These are phyloP conservation scores for Gracilaria domingensis DNA, from an alignment of 23 red algal species.

Conservation along the genomic window DNA sequence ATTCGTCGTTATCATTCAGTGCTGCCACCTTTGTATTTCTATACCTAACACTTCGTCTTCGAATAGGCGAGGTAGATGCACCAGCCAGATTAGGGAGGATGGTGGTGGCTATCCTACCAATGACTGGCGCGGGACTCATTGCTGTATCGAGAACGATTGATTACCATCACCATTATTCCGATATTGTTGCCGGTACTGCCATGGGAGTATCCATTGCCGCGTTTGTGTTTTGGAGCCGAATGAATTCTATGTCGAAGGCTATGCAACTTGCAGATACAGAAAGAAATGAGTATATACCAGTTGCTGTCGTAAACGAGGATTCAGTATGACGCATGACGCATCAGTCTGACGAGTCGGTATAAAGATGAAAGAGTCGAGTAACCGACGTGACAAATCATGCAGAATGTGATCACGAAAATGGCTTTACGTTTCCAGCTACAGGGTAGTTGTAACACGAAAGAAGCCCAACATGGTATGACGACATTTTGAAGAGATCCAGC, in stretches of 20 bases:
- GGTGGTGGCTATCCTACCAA: slow-evolving; percentile 5
- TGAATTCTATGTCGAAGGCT: slow-evolving; percentile 1
- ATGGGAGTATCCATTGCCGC: slow-evolving; percentile 49
- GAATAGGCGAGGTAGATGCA: background rate
- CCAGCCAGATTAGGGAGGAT: slow-evolving; percentile 32
- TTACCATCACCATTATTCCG: slow-evolving; percentile 81
- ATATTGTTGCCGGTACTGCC: slow-evolving; percentile 67
- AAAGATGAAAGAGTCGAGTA: background rate
- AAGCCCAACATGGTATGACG: background rate
- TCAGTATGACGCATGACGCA: background rate
- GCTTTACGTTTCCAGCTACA: background rate
- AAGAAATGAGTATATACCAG: slow-evolving; percentile 6
- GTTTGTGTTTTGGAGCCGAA: slow-evolving; percentile 45
- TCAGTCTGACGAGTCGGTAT: too few species aligned
- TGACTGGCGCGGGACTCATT: slow-evolving; percentile 51
- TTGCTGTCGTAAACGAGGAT: background rate
- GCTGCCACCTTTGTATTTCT: slow-evolving; percentile 59
- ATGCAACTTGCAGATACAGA: background rate
- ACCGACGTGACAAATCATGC: background rate
- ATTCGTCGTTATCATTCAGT: slow-evolving; percentile 70
- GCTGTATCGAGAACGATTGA: slow-evolving; percentile 69
- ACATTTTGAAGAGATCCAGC: background rate
- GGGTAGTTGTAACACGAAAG: background rate
- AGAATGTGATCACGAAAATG: background rate
- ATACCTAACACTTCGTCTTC: slow-evolving; percentile 41